A percentile compares a stretch with the other conserved stretches of the same genome.
Evolutionary conservation across 805 yeast species (phyloP).

Genomic region (Saccharomyces jurei): DNA sequence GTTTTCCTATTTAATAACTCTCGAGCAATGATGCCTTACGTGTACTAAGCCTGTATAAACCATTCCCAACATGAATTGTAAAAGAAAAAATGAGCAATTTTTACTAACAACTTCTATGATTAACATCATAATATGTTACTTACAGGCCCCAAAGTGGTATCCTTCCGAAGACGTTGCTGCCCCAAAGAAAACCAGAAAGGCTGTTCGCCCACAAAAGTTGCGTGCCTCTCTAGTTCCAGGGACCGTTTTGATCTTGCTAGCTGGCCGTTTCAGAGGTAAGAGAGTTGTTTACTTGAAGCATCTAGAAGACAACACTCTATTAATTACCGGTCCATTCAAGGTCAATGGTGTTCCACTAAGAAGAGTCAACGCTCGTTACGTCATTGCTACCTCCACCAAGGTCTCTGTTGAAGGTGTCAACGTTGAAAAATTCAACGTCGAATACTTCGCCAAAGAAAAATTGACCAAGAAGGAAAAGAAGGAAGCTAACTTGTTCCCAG

Average conservation of each 20-base stretch:
- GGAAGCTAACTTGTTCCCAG: slow-evolving; percentile 87
- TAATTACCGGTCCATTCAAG: slow-evolving; percentile 98
- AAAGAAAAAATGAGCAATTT: slow-evolving; percentile 1
- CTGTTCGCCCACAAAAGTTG: slow-evolving; percentile 87
- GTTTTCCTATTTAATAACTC: not conserved
- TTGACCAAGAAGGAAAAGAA: slow-evolving; percentile 72
- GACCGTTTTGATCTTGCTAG: slow-evolving; percentile 91
- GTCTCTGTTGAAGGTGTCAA: slow-evolving; percentile 73
- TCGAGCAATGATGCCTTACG: too few species aligned
- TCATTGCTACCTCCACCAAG: slow-evolving; percentile 95
- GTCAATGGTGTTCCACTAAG: slow-evolving; percentile 99
- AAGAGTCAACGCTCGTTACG: slow-evolving; percentile 98
- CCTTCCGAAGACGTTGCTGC: slow-evolving; percentile 86
- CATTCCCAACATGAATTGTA: not conserved
- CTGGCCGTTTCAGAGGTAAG: slow-evolving; percentile 99
- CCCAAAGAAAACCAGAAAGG: slow-evolving; percentile 83
- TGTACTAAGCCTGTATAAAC: not conserved
- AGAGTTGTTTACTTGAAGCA: slow-evolving; percentile 96
- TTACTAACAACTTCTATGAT: slow-evolving; percentile 11
- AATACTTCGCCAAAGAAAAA: slow-evolving; percentile 96
- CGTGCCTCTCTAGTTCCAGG: slow-evolving; percentile 97
- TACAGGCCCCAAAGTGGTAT: slow-evolving; percentile 83
- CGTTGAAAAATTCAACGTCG: slow-evolving; percentile 84
- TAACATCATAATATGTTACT: not conserved
- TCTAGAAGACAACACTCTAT: slow-evolving; percentile 95